Base-by-base conservation (phyloP, 225 moss, liverwort and hornwort species). In the Physcomitrium patens region DNA sequence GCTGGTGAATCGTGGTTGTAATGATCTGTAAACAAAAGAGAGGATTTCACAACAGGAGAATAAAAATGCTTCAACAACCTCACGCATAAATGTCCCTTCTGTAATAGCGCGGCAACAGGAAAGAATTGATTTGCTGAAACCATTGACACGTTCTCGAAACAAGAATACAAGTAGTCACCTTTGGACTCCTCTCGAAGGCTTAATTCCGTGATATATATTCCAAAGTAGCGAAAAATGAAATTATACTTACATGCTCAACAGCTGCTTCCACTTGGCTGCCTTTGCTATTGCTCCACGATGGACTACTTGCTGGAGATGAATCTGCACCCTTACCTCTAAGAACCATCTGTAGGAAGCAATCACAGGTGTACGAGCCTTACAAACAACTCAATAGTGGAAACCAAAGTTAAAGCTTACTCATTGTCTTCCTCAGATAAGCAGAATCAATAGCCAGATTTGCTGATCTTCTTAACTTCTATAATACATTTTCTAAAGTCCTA, bases 171-270 rank as follows among this genome's bases (percentile, higher is more conserved):
- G 52, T 50, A 24, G 24, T 43, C 47, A 6, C 49, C 12, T 43
- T 42, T 8, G 26, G 3, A 3, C 3, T 62, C 67, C 42, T 24
- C 42, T 42, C 55, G 26, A 51, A 58, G 63, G 51, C 26, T 15
- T 24, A 60, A 59, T 67, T 72, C 44, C 18, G 43, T 17, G n/a
- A 41, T 71, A 0, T 13, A 60, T 63, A 49, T 56, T 47, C 23
- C 60, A 72, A 28, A 15, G n/a, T 71, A n/a, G 48, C 55, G 24
- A 64, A 59, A 28, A 13, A 47, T 17, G 55, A 43, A 74, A 45
- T 31, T 79, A 55, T 49, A 70, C 85, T 81, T 72, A 90, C 90
- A 81, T 88, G 88, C 66, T 90, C 90, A 71, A 89, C 82, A 79
- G 79, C 86, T 77, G 79, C 78, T 79, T 90, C 90, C 73, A 86